Evolutionary conservation across 495 filamentous ascomycete species (phyloP), one percentile per base, ranked within the genome.

Genomic region (Chaetomium tenue): DNA sequence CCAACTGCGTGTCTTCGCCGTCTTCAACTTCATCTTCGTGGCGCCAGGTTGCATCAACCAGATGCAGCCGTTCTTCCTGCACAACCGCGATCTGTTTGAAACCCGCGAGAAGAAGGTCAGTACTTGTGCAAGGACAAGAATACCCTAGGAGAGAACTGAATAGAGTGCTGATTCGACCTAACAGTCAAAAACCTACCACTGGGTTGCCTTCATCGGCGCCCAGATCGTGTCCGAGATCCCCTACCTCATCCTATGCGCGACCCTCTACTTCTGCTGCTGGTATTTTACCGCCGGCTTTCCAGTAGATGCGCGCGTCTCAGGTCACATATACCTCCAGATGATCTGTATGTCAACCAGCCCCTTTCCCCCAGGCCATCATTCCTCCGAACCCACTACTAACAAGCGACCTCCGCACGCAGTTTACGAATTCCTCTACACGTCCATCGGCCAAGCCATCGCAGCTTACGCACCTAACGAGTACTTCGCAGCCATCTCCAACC

Each of bases 1-100:
- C 50, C 88, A 91, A 69, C 88, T 89, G 66, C 83, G 87, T 63
- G 82, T 91, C 72, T 91, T 91, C 75, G 78, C 81, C 63, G 81
- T 92, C 57, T 91, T 92, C 72, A 83, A 90, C 81, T 76, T 89
- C 12, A 74, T 77, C 56, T 74, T 76, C 12, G 79, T 82, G 57
- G 68, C 75, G 0, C 79, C 80, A 5, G 78, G 79, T 5, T 68
- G 80, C 12, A 78, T 82, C 56, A 71, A 76, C 53, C 80, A 83
- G 68, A 81, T 90, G 30, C 88, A 91, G 76, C 89, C 90, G 0
- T 83, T 86, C 22, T 92, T 88, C 68, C 78, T 91, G 60, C 72
- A 81, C 59, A 78, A 86, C 42, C 81, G 89, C n/a, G 83, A 85
- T n/a, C 78, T 93, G 6, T 93, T 88, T 70, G 80, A 88, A 68